Conservation (phyloP, 1,284 basidiomycete species). For the Ustilago trichophora region DNA sequence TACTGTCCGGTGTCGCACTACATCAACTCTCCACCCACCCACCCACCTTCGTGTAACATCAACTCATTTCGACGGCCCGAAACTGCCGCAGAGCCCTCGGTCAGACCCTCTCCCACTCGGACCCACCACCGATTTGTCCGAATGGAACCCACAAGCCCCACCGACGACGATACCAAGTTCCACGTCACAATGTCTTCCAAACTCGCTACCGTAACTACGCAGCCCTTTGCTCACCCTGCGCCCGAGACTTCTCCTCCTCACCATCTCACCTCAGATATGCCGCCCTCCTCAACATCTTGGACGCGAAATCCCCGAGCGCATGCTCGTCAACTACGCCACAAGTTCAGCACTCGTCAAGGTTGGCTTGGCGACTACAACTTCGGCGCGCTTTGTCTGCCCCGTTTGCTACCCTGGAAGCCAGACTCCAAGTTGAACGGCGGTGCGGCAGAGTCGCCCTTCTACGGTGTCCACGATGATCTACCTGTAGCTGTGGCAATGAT, state of each 20-base stretch:
- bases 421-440: conserved; percentile 16
- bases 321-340: conserved; percentile 1
- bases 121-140: too few species aligned
- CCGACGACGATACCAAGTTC: conserved; percentile 2
- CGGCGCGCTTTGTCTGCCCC: conserved; percentile 48
- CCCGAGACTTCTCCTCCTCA: conserved; percentile 3
- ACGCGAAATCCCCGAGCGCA: conserved; percentile 9
- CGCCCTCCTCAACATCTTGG: neutral
- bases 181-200: conserved; percentile 35
- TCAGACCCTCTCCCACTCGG: too few species aligned
- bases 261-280: neutral
- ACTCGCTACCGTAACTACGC: conserved; percentile 33
- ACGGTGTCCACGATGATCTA: conserved; percentile 54
- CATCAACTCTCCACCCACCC: too few species aligned
- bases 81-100: too few species aligned
- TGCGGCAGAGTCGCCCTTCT: conserved; percentile 47
- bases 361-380: conserved; percentile 58
- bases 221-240: conserved; percentile 30
- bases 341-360: conserved; percentile 31
- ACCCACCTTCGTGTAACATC: too few species aligned
- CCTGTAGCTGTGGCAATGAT: conserved; percentile 49
- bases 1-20: too few species aligned
- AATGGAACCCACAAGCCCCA: neutral
- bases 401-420: conserved; percentile 49
- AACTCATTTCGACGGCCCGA: too few species aligned